These are phyloP conservation scores for Circinella umbellata DNA, from an alignment of 371 early-diverging fungal genomes.

Conservation along the genomic window DNA sequence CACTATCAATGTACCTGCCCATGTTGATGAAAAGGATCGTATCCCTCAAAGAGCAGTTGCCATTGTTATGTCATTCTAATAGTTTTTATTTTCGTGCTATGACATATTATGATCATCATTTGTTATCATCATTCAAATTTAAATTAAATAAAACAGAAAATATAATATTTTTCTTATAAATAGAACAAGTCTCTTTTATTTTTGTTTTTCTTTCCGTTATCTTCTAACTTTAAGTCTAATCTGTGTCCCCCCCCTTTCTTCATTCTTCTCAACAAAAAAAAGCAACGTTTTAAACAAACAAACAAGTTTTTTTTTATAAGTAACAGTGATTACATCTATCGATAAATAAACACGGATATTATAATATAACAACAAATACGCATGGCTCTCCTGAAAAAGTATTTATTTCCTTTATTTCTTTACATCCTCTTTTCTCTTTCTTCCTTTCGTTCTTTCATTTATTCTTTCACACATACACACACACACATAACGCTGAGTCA, in stretches of 20 bases:
- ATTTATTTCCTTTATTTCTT: neutral
- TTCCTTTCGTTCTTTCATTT: neutral
- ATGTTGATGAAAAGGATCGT: slow-evolving; percentile 42
- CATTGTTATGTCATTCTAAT: slow-evolving; percentile 57
- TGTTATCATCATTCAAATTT: too few relatives aligned
- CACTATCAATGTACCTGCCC: slow-evolving; percentile 55
- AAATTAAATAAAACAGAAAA: too few relatives aligned
- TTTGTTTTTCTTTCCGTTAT: too few relatives aligned
- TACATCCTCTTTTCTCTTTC: neutral
- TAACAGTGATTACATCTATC: too few relatives aligned
- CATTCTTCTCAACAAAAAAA: too few relatives aligned
- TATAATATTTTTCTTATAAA: too few relatives aligned
- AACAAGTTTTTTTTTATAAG: neutral
- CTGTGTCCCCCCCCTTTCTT: too few relatives aligned
- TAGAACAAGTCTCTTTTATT: too few relatives aligned
- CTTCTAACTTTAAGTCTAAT: too few relatives aligned
- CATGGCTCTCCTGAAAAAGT: slow-evolving; percentile 3
- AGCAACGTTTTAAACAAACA: neutral
- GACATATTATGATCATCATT: neutral
- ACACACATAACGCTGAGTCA: too few relatives aligned
- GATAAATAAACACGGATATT: neutral
- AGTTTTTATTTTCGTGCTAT: neutral
- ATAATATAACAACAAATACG: neutral
- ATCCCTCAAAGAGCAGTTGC: slow-evolving; percentile 83
- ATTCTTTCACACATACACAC: neutral